Evolutionary conservation across 1,284 basidiomycete genomes (phyloP).

Genomic region (Boletellus deceptivus): DNA sequence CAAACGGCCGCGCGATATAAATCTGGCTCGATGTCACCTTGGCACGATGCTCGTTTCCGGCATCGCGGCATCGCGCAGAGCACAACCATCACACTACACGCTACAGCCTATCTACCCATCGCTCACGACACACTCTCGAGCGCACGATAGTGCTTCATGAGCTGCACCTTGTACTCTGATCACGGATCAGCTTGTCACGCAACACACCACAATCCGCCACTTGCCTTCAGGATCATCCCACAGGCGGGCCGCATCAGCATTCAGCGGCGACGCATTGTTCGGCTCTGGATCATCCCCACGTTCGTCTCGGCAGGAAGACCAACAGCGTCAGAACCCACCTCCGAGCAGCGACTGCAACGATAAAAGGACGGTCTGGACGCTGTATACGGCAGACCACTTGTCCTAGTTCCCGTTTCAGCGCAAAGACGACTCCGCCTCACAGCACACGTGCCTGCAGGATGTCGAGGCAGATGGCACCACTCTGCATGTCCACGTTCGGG

Average conservation of each 20-base stretch:
- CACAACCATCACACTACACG: neutral
- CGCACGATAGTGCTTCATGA: conserved; percentile 72
- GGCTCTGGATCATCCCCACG: conserved; percentile 55
- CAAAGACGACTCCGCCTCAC: neutral
- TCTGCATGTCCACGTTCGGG: conserved; percentile 78
- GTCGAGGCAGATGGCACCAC: conserved; percentile 82
- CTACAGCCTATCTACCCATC: conserved; percentile 9
- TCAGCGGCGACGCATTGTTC: conserved; percentile 85
- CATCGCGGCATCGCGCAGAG: too few species aligned
- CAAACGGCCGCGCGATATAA: too few species aligned
- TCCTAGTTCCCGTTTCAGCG: conserved; percentile 49
- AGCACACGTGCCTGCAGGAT: conserved; percentile 62
- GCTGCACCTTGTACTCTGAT: conserved; percentile 66
- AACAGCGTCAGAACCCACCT: conserved; percentile 45
- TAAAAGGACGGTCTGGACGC: conserved; percentile 84
- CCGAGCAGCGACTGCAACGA: conserved; percentile 83
- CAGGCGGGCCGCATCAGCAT: conserved; percentile 75
- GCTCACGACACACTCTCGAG: conserved; percentile 45
- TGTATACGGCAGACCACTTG: conserved; percentile 89
- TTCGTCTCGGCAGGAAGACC: neutral
- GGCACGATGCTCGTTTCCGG: too few species aligned
- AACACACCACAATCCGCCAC: conserved; percentile 15
- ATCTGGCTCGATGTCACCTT: too few species aligned
- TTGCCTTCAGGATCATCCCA: conserved; percentile 70
- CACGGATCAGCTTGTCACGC: neutral